These are phyloP conservation scores for Diplodia corticola DNA, from an alignment of 2,329 filamentous ascomycete genomes.

Conservation along the genomic window DNA sequence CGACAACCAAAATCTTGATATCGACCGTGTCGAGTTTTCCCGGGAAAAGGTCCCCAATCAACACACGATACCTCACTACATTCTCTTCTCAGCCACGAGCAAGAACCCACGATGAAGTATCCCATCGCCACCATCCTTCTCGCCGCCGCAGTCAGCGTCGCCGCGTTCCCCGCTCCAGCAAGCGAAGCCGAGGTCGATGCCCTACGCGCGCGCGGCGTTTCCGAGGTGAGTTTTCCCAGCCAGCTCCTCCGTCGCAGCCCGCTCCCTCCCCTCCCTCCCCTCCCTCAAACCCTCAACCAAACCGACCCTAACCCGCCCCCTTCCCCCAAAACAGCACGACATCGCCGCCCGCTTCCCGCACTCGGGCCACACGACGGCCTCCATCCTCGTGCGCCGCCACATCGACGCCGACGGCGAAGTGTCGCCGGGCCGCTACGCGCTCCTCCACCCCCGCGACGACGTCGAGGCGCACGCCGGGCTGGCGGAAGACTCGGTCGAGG, in stretches of 20 bases:
- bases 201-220: conserved; percentile 28
- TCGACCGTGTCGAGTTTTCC: background rate
- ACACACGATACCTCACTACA: background rate
- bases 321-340: background rate
- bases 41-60: background rate
- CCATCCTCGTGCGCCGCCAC: conserved; percentile 27
- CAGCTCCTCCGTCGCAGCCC: too few relatives aligned
- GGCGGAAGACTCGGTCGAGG: conserved; percentile 33
- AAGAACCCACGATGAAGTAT: conserved; percentile 6
- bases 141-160: background rate
- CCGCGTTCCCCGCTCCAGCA: background rate
- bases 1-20: background rate
- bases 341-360: conserved; percentile 16
- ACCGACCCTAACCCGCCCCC: background rate
- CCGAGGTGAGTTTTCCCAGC: conserved; percentile 29
- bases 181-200: conserved; percentile 20
- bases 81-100: background rate
- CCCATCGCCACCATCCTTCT: conserved; percentile 3
- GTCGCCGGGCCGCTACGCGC: conserved; percentile 37
- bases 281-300: background rate
- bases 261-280: background rate
- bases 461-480: conserved; percentile 7
- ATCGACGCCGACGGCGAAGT: conserved; percentile 38
- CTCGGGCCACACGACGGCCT: conserved; percentile 6
- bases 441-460: conserved; percentile 25